Base-by-base conservation (phyloP, 2,329 filamentous ascomycete species). In the Aspergillus jensenii region DNA sequence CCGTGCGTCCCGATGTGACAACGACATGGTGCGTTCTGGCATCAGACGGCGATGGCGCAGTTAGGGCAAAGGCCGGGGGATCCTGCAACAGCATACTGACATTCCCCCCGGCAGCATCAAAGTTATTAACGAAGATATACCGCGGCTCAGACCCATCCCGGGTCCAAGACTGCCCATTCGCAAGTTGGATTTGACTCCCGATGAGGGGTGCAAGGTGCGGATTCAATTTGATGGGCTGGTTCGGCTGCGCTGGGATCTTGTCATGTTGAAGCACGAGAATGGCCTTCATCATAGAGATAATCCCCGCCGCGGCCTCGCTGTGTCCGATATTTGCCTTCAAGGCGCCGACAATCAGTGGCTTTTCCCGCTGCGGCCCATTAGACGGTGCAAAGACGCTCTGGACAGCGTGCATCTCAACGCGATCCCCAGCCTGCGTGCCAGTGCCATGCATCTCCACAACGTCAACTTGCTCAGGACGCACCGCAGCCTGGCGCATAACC, bases 71-170 rank as follows among this genome's bases (percentile, higher is more conserved):
- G 3, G 6, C 23, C 4, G 52, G 52, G 6, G 43, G 43, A 27
- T 56, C 54, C 21, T 56, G 37, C 12, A 56, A n/a, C 4, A 56
- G 39, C 11, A 89, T 67, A 8, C 83, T 81, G 0, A 86, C 87
- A 72, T 90, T 90, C n/a, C 88, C 87, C 59, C 87, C 87, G 52
- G 87, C 85, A 7, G 87, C 88, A 63, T 82, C 82, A 67, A 89
- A 90, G 74, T 88, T 89, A 76, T 89, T 89, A 62, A 87, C 73
- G 15, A 75, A 66, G 12, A 79, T 59, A 6, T 49, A 54, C 60
- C 70, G 68, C 2, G 65, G 58, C 15, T 43, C 3, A 61, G 64
- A 3, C 58, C 54, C 65, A 60, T 25, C 63, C 60, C 46, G 66
- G 58, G 25, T 65, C 67, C 27, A 35, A 2, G 39, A 21, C 25